Conservation (phyloP, 1,284 basidiomycete species). For the Phellopilus nigrolimitatus region DNA sequence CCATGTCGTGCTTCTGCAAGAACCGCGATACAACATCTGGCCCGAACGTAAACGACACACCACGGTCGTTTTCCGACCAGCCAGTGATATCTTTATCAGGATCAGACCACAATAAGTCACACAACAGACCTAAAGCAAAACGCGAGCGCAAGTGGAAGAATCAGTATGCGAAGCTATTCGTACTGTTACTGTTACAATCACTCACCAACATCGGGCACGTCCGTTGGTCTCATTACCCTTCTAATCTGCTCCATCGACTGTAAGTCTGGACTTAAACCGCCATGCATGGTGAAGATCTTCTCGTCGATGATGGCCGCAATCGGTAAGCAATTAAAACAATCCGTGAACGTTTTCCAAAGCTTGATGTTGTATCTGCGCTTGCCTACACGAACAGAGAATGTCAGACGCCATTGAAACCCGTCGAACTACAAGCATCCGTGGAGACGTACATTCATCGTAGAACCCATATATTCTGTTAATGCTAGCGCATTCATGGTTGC, state of each 20-base stretch:
- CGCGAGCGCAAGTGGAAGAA: too few relatives aligned
- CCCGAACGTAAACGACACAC: constrained; percentile 98
- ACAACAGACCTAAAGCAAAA: constrained; percentile 68
- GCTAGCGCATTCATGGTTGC: constrained; percentile 93
- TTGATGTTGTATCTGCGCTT: constrained; percentile 98
- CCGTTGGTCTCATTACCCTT: constrained; percentile 97
- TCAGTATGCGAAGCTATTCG: background rate
- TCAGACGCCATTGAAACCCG: background rate
- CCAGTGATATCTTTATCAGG: constrained; percentile 99
- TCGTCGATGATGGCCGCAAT: constrained; percentile 97
- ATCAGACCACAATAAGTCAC: constrained; percentile 98
- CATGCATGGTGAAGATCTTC: constrained; percentile 96
- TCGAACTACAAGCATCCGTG: background rate
- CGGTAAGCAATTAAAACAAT: constrained; percentile 94
- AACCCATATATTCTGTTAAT: constrained; percentile 97
- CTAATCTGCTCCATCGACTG: constrained; percentile 99
- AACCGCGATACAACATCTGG: constrained; percentile 97
- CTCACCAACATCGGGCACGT: constrained; percentile 96
- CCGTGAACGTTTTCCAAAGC: constrained; percentile 96
- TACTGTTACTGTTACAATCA: constrained; percentile 21
- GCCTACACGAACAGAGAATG: constrained; percentile 44
- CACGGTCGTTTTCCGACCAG: constrained; percentile 99
- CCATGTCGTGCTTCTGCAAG: constrained; percentile 99
- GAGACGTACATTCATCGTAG: constrained; percentile 86
- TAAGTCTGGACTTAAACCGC: constrained; percentile 90